Conservation (phyloP, 306 rosid species). For the Medicago arabica region DNA sequence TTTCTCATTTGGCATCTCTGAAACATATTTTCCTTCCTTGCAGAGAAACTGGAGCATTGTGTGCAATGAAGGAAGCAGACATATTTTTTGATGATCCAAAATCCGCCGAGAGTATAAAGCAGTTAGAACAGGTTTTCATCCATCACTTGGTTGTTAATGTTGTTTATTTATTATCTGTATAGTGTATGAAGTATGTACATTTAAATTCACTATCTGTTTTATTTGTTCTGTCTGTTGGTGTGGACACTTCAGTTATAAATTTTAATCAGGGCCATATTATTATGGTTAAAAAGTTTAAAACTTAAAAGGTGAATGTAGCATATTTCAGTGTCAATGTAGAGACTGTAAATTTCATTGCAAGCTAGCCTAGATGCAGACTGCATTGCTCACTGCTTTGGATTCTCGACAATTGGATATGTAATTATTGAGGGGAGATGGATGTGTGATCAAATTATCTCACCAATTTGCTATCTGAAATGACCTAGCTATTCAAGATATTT, state of each 20-base stretch:
- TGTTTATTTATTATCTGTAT: constrained; percentile 3
- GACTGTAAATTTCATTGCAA: constrained; percentile 1
- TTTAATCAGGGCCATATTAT: neutral
- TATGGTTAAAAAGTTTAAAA: neutral
- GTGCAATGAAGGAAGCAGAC: constrained; percentile 99
- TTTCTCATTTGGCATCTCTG: constrained; percentile 31
- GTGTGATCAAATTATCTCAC: constrained; percentile 1
- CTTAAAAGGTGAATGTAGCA: neutral
- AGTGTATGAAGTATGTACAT: neutral
- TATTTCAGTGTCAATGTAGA: constrained; percentile 7
- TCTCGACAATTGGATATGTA: neutral
- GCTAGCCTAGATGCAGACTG: constrained; percentile 10
- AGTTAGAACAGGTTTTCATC: constrained; percentile 83
- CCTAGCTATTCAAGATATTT: neutral
- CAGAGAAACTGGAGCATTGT: constrained; percentile 94
- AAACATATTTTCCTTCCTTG: neutral
- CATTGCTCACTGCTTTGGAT: constrained; percentile 1
- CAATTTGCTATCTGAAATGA: constrained; percentile 29
- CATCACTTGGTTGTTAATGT: constrained; percentile 13
- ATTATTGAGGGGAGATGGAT: neutral
- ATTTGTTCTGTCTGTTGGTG: neutral
- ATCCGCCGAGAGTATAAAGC: constrained; percentile 88
- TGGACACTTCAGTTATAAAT: neutral
- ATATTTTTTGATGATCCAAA: constrained; percentile 88
- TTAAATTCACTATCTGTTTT: neutral